Evolutionary conservation across 345 rosid genomes (phyloP), one percentile per base, ranked within the genome.

Genomic region (Hevea brasiliensis): DNA sequence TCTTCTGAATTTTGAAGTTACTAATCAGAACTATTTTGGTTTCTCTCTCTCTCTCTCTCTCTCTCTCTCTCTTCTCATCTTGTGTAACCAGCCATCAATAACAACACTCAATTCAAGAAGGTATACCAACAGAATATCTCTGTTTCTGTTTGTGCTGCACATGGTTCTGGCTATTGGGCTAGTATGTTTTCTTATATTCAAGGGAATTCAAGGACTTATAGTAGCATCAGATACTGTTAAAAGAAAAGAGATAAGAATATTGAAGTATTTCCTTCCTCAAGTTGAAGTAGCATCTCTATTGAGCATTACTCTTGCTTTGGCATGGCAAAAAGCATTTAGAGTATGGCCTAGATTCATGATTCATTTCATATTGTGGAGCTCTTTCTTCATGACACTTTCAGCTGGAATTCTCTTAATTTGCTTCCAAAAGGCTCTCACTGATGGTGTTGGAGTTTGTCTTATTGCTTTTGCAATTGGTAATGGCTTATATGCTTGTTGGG

Each of bases 401-500:
- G 93, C 99, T 2, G 98, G 99, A 12, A 86, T 90, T 67, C 99
- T 96, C 82, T 76, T 96, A 35, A 85, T 96, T 61, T 96, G 99
- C 89, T 93, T 90, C 83, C 98, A 96, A 72, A 87, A 72, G 75
- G 80, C 98, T 67, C 45, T 96, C 13, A 96, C 99, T 0, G 96
- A 90, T 66, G 99, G 88, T 18, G 78, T 93, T 65, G 98, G 97
- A 3, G 93, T 93, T 56, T 88, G 89, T 71, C 82, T 93, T 40
- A 78, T 96, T 23, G 92, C 83, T 6, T 95, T 96, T 70, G 85
- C 99, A 14, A 89, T 96, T 23, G 92, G 98, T 0, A 89, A 79
- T 75, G 96, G 99, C 35, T 84, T 96, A 61, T 96, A 96, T 58
- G 97, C 96, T 64, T 96, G 98, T 61, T 96, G 99, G 99, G 90